A percentile compares a stretch with the other conserved stretches of the same genome.
phyloP scores from a whole-genome alignment of 78 protist genomes.

The Monocercomonoides exilis region DNA sequence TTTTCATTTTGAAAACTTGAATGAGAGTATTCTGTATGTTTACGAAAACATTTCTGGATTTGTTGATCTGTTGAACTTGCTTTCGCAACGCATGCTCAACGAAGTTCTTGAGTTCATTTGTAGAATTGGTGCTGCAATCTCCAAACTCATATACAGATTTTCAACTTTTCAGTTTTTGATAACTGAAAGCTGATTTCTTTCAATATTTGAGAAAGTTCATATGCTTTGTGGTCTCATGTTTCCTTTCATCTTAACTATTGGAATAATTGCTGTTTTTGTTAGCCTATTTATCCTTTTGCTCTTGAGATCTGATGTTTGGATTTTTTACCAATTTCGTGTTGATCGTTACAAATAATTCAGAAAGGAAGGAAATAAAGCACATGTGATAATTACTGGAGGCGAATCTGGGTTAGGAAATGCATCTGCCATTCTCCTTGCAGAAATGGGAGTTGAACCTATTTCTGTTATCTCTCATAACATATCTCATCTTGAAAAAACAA shows the following conservation, averaged over 20 bases:
- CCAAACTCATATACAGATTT: too few species aligned
- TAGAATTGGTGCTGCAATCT: too few species aligned
- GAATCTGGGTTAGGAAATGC: not conserved
- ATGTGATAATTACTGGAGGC: conserved; percentile 11
- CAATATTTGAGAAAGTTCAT: not conserved
- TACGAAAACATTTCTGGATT: too few species aligned
- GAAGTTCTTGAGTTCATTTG: too few species aligned
- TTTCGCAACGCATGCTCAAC: too few species aligned
- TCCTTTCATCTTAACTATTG: not conserved
- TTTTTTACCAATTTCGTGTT: not conserved
- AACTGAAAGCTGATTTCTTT: not conserved
- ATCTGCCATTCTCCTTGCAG: not conserved
- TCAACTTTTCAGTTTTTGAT: too few species aligned
- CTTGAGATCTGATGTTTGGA: not conserved
- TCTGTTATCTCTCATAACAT: not conserved
- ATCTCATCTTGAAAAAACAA: not conserved
- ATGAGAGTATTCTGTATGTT: too few species aligned
- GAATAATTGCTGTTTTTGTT: not conserved
- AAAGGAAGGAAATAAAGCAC: not conserved
- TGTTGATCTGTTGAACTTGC: too few species aligned
- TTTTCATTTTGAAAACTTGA: not conserved
- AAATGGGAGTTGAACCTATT: not conserved
- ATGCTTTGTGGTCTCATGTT: not conserved
- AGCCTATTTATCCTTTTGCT: not conserved
- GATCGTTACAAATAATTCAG: not conserved